Percentiles rank a stretch among this genome's conserved stretches.
Evolutionary conservation across 305 asterid species (phyloP).

Genomic region (Solanum hybrid): DNA sequence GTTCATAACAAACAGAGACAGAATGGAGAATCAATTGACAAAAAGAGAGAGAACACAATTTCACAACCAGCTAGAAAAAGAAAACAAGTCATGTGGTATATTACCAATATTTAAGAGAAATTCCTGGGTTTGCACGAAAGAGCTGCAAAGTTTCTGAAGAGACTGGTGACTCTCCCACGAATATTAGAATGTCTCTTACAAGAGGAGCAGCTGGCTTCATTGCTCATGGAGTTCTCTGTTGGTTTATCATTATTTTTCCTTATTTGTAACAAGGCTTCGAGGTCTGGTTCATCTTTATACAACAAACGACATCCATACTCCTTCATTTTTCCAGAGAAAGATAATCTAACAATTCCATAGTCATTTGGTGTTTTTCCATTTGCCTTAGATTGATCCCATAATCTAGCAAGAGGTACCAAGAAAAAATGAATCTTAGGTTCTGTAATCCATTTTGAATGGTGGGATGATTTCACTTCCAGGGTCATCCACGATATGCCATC

Average conservation of each 20-base stretch:
- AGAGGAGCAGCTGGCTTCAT: not conserved
- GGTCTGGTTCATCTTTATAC: not conserved
- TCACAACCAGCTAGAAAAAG: not conserved
- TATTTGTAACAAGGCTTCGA: not conserved
- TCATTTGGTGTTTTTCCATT: not conserved
- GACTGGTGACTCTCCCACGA: not conserved
- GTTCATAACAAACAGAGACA: not conserved
- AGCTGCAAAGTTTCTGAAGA: not conserved
- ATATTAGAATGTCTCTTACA: not conserved
- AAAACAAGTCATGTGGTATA: not conserved
- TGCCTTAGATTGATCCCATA: not conserved
- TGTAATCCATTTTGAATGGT: not conserved
- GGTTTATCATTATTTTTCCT: not conserved
- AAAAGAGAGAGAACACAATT: not conserved
- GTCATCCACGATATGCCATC: not conserved
- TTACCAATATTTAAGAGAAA: not conserved
- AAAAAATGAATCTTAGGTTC: not conserved
- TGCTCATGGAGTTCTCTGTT: not conserved
- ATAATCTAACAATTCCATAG: not conserved
- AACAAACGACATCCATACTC: not conserved
- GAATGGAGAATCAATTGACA: not conserved
- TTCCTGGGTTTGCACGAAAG: not conserved
- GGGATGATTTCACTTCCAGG: not conserved
- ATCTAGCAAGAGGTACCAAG: not conserved
- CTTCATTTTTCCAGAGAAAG: not conserved